Percentiles rank a stretch among this genome's conserved stretches.
phyloP scores from a whole-genome alignment of 768 basidiomycete species.

The Leucogyrophana mollusca region DNA sequence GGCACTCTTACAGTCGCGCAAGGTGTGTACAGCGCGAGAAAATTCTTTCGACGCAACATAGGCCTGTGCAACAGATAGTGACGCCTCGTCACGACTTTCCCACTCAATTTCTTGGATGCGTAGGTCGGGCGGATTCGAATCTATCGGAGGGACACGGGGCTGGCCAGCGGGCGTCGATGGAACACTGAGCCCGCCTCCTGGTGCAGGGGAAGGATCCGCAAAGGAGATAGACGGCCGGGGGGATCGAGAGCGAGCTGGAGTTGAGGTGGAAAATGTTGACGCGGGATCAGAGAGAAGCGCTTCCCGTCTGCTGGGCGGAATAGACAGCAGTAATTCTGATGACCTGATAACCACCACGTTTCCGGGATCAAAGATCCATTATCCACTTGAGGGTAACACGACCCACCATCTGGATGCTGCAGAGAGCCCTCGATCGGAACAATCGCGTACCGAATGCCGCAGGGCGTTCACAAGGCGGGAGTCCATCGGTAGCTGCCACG shows the following conservation, averaged over 20 bases:
- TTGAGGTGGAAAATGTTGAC: conserved; percentile 55
- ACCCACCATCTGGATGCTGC: conserved; percentile 77
- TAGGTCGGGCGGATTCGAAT: conserved; percentile 19
- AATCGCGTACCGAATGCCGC: conserved; percentile 65
- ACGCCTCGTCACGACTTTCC: conserved; percentile 67
- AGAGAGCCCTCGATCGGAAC: conserved; percentile 67
- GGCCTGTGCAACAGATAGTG: conserved; percentile 66
- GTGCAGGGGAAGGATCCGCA: conserved; percentile 15
- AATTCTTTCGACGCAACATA: conserved; percentile 80
- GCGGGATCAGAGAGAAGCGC: conserved; percentile 21
- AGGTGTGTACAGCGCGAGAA: conserved; percentile 62
- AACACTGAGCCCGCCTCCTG: conserved; percentile 31
- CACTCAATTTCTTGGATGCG: conserved; percentile 41
- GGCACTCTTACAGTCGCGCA: conserved; percentile 64
- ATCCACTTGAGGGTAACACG: conserved; percentile 7
- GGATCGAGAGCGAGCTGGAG: conserved; percentile 49
- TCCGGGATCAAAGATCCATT: conserved; percentile 11
- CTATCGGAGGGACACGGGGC: conserved; percentile 1
- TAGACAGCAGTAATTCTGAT: conserved; percentile 68
- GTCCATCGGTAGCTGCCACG: conserved; percentile 37
- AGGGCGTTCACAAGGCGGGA: conserved; percentile 53
- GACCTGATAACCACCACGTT: conserved; percentile 47
- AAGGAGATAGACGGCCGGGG: conserved; percentile 40
- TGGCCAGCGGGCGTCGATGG: conserved; percentile 24
- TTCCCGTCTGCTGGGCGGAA: conserved; percentile 48